phyloP scores from a whole-genome alignment of 345 rosid species.

The Syzygium aqueum region DNA sequence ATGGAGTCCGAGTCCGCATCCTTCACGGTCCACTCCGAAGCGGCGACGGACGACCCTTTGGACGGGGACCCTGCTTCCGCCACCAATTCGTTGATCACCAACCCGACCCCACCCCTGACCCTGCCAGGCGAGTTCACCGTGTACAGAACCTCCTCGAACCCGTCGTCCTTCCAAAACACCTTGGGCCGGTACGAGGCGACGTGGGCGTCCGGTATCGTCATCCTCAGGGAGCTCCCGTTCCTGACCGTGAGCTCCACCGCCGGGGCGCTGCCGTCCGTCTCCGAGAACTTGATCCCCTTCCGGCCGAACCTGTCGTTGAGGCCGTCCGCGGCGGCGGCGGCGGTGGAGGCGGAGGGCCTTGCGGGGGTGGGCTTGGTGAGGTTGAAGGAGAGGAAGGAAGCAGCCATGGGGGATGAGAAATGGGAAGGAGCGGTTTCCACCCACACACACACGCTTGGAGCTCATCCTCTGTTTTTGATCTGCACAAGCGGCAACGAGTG shows the following conservation, averaged over 20 bases:
- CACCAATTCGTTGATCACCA: constrained; percentile 49
- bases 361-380: constrained; percentile 38
- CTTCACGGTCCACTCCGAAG: constrained; percentile 61
- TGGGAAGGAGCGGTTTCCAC: constrained; percentile 18
- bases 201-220: constrained; percentile 64
- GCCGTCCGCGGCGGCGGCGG: constrained; percentile 25
- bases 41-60: constrained; percentile 37
- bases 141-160: constrained; percentile 65
- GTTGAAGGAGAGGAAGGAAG: constrained; percentile 48
- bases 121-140: constrained; percentile 28
- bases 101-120: constrained; percentile 66
- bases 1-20: constrained; percentile 80
- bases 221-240: constrained; percentile 66
- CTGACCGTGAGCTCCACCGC: constrained; percentile 63
- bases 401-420: constrained; percentile 34
- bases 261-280: constrained; percentile 40
- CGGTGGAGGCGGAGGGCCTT: constrained; percentile 16
- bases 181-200: constrained; percentile 77
- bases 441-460: not conserved
- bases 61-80: constrained; percentile 27
- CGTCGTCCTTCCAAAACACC: constrained; percentile 79
- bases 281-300: constrained; percentile 73
- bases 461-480: constrained; percentile 25
- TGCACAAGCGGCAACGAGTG: not conserved
- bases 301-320: constrained; percentile 58